Percentiles rank a stretch among this genome's conserved stretches.
phyloP scores from a whole-genome alignment of 2,329 filamentous ascomycete species.

The Metarhizium anisopliae region DNA sequence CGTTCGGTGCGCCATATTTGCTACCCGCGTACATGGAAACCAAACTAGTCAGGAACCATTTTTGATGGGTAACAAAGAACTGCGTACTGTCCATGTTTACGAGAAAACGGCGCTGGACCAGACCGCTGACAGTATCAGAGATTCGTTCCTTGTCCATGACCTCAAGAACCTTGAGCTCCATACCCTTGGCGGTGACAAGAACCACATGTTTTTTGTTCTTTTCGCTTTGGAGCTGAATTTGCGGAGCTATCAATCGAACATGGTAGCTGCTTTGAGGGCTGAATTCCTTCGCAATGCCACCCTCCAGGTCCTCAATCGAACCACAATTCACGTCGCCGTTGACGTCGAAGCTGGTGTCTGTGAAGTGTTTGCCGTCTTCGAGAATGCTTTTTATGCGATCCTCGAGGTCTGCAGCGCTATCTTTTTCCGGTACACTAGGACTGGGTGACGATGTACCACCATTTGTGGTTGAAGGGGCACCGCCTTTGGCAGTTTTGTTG shows the following conservation, averaged over 20 bases:
- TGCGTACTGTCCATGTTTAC: conserved; percentile 96
- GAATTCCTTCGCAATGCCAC: conserved; percentile 80
- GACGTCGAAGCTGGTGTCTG: conserved; percentile 30
- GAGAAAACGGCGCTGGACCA: conserved; percentile 89
- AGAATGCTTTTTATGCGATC: conserved; percentile 81
- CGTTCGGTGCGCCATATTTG: conserved; percentile 75
- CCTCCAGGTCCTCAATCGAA: conserved; percentile 53
- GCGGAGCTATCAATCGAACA: conserved; percentile 86
- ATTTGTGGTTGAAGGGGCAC: conserved; percentile 15
- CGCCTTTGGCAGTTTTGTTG: conserved; percentile 18
- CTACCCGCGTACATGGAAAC: conserved; percentile 92
- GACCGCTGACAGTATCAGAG: conserved; percentile 84
- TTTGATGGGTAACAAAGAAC: conserved; percentile 94
- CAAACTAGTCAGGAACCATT: conserved; percentile 75
- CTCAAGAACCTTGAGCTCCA: conserved; percentile 95
- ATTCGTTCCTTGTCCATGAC: conserved; percentile 96
- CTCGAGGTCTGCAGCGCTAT: conserved; percentile 59
- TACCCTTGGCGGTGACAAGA: conserved; percentile 90
- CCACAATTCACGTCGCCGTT: conserved; percentile 25
- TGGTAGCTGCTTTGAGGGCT: conserved; percentile 90
- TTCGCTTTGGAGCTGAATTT: conserved; percentile 96
- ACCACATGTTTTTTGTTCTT: conserved; percentile 97
- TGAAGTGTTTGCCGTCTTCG: conserved; percentile 74
- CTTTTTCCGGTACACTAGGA: conserved; percentile 39
- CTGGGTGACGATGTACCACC: conserved; percentile 27